These are phyloP conservation scores for Adansonia digitata DNA, from an alignment of 345 rosid genomes.

Conservation along the genomic window DNA sequence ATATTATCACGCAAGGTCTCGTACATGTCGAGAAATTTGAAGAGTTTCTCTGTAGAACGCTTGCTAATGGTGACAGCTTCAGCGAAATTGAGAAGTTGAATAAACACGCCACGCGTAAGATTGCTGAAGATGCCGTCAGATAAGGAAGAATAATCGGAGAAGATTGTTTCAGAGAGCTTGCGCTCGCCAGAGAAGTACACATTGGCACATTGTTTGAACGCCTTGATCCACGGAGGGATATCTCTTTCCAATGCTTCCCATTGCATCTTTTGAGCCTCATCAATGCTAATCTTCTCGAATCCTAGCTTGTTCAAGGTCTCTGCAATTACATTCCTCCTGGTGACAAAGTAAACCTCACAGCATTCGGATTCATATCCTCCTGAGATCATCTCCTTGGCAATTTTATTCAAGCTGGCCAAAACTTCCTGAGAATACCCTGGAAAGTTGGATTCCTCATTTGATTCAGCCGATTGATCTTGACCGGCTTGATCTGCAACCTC, in stretches of 20 bases:
- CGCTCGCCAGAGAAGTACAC: conserved; percentile 52
- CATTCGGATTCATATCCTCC: conserved; percentile 74
- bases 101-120: conserved; percentile 43
- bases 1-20: conserved; percentile 60
- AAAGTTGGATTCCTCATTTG: conserved; percentile 22
- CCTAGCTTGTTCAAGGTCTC: conserved; percentile 45
- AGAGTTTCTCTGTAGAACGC: conserved; percentile 66
- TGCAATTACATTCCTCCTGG: conserved; percentile 54
- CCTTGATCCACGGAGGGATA: conserved; percentile 59
- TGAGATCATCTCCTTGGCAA: conserved; percentile 53
- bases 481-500: background rate
- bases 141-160: conserved; percentile 26
- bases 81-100: conserved; percentile 65
- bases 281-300: conserved; percentile 68
- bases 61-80: conserved; percentile 73
- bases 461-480: background rate
- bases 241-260: conserved; percentile 75
- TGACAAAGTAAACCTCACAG: conserved; percentile 48
- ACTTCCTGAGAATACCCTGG: conserved; percentile 41
- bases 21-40: conserved; percentile 73
- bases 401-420: conserved; percentile 37
- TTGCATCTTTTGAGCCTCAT: conserved; percentile 71
- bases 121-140: conserved; percentile 43
- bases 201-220: conserved; percentile 50
- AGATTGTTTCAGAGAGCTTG: conserved; percentile 44